Conservation (phyloP, 257 asterid genomes). For the Solanum etuberosum region DNA sequence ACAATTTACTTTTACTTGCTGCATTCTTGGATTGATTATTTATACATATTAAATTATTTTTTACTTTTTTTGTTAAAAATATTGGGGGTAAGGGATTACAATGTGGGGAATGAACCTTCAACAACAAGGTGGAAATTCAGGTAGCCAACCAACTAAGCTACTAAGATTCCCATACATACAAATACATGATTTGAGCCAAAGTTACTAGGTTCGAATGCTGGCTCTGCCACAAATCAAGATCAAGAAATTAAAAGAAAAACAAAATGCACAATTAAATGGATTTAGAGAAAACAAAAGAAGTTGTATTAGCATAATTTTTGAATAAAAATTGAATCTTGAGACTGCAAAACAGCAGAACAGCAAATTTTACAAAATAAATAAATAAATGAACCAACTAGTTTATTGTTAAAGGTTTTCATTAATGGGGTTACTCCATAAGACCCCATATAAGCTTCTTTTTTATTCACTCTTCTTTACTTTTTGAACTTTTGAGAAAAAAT, state of each 20-base stretch:
- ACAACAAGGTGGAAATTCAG: no score
- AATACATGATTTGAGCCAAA: no score
- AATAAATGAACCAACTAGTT: not conserved
- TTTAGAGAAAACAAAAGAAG: not conserved
- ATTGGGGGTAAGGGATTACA: no score
- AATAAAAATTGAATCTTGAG: not conserved
- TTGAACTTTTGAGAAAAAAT: not conserved
- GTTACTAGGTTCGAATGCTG: not conserved
- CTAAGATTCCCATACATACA: no score
- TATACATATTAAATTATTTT: no score
- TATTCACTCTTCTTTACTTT: not conserved
- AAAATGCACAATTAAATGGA: not conserved
- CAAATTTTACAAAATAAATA: not conserved
- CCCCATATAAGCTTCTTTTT: not conserved
- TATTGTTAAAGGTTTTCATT: not conserved
- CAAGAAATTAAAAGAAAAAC: not conserved
- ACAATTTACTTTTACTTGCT: not conserved
- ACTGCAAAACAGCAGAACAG: not conserved
- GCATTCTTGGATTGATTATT: no score
- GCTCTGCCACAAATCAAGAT: not conserved
- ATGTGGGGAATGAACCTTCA: no score
- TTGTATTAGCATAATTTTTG: not conserved
- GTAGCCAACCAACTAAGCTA: no score
- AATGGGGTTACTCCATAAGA: not conserved
- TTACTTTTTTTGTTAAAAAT: no score